Conservation (phyloP, 192 early-diverging fungal genomes). For the Coemansia sp. region DNA sequence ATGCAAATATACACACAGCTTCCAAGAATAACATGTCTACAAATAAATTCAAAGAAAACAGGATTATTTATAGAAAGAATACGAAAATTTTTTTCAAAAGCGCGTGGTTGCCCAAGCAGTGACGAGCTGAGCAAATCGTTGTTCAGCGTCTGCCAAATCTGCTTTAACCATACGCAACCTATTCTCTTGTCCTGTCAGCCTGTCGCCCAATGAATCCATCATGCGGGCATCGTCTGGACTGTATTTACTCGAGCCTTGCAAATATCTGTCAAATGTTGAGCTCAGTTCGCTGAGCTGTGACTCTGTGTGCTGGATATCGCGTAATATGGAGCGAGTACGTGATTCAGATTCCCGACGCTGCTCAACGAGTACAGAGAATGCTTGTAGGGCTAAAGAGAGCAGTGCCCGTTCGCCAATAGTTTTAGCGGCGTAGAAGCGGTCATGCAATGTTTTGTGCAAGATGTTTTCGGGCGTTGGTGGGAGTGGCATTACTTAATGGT, state of each 20-base stretch:
- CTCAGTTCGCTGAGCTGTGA: constrained; percentile 12
- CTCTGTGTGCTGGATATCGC: constrained; percentile 25
- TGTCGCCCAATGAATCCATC: constrained; percentile 9
- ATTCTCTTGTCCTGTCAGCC: constrained; percentile 12
- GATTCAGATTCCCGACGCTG: constrained; percentile 21
- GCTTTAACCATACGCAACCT: constrained; percentile 14
- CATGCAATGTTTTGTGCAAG: constrained; percentile 29
- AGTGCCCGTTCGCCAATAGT: constrained; percentile 22
- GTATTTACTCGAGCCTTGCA: constrained; percentile 11
- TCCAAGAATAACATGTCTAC: too few relatives aligned
- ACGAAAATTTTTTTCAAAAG: not conserved
- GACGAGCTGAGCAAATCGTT: constrained; percentile 11
- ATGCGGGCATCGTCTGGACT: constrained; percentile 17
- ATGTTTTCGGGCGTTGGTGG: constrained; percentile 23
- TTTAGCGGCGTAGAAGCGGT: constrained; percentile 26
- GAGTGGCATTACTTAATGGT: constrained; percentile 8
- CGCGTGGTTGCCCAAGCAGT: constrained; percentile 15
- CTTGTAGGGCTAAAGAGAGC: constrained; percentile 21
- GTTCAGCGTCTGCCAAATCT: constrained; percentile 26
- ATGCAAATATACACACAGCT: too few relatives aligned
- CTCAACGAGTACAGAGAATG: constrained; percentile 7
- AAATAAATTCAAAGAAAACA: not conserved
- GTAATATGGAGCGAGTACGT: constrained; percentile 14
- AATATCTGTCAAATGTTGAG: constrained; percentile 9
- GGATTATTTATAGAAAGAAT: too few relatives aligned